These are phyloP conservation scores for Tremellales sp. DNA, from an alignment of 1,284 basidiomycete species.

Conservation along the genomic window DNA sequence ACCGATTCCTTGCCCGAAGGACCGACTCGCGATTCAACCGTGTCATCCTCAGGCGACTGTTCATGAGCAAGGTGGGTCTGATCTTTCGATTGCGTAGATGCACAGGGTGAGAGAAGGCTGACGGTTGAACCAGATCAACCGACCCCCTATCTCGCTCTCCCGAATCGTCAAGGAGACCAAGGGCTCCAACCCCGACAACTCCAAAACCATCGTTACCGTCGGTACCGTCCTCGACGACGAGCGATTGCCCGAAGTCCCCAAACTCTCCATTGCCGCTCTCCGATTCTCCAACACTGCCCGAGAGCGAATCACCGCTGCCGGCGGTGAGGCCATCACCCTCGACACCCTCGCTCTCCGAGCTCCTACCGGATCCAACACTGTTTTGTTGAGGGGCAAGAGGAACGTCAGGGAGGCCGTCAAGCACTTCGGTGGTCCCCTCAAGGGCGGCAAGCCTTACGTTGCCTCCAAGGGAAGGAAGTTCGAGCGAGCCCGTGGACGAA, in stretches of 20 bases:
- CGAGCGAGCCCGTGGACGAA: conserved; percentile 75
- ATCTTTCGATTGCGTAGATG: background rate
- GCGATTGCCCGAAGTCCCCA: conserved; percentile 80
- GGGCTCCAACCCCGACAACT: conserved; percentile 61
- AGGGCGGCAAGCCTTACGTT: conserved; percentile 56
- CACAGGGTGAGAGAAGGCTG: background rate
- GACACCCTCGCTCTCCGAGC: conserved; percentile 94
- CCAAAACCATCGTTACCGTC: conserved; percentile 83
- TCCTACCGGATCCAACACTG: conserved; percentile 92
- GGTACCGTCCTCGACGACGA: conserved; percentile 95
- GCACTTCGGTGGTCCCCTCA: conserved; percentile 73
- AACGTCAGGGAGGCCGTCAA: conserved; percentile 89
- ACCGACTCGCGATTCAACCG: conserved; percentile 98
- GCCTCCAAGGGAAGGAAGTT: conserved; percentile 91
- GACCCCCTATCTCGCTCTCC: conserved; percentile 91
- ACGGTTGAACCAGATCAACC: conserved; percentile 66
- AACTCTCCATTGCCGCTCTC: conserved; percentile 89
- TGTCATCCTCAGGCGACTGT: conserved; percentile 93
- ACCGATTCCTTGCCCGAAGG: conserved; percentile 97
- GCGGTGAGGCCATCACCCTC: conserved; percentile 90
- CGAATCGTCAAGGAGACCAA: conserved; percentile 78
- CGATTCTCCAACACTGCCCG: conserved; percentile 90
- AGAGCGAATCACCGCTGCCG: conserved; percentile 91
- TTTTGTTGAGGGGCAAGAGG: conserved; percentile 76
- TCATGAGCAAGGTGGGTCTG: conserved; percentile 63